Conservation (phyloP, 352 stramenopile genomes). For the Globisporangium mamillatum region DNA sequence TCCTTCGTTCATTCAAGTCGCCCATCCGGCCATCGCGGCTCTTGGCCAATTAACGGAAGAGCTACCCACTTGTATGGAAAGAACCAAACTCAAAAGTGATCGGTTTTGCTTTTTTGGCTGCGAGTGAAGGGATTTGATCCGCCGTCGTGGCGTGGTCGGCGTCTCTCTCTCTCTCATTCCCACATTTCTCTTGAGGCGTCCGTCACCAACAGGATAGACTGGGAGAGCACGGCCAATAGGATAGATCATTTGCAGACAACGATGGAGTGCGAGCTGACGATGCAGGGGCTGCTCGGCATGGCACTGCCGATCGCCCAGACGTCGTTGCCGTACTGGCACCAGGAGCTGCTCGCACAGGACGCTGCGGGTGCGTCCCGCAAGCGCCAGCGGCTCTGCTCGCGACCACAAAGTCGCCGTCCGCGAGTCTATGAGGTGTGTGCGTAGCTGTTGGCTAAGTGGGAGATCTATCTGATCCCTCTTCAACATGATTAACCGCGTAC, state of each 20-base stretch:
- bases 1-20: background rate
- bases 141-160: background rate
- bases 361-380: conserved; percentile 17
- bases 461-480: background rate
- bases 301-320: conserved; percentile 21
- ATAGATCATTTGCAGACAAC: background rate
- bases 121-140: conserved; percentile 3
- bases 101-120: background rate
- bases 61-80: background rate
- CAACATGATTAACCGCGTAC: background rate
- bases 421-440: conserved; percentile 20
- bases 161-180: background rate
- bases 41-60: background rate
- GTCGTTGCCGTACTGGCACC: conserved; percentile 27
- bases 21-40: background rate
- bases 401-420: background rate
- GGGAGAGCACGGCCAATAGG: background rate
- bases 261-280: conserved; percentile 22
- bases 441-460: background rate
- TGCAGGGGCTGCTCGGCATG: conserved; percentile 25
- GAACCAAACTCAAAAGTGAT: background rate
- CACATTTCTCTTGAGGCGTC: conserved; percentile 4
- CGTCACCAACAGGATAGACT: background rate
- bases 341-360: conserved; percentile 23
- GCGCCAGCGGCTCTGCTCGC: conserved; percentile 23